Evolutionary conservation across 768 basidiomycete species (phyloP), one percentile per base, ranked within the genome.

Genomic region (Russula abietina): DNA sequence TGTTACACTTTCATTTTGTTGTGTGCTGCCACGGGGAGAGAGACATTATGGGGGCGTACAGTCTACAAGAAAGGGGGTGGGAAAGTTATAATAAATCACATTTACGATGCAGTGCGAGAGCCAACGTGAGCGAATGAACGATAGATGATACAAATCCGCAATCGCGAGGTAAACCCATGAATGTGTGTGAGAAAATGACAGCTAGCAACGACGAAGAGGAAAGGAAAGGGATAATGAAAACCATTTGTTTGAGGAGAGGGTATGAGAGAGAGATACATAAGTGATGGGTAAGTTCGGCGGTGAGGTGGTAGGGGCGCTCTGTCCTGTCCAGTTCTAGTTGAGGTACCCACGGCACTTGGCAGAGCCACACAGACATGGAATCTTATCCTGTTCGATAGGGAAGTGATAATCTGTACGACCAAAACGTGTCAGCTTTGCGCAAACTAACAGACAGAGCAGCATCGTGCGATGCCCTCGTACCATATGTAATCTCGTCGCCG

Each of bases 301-400:
- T 57, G 17, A 39, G 43, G 19, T 60, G 28, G 39, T 16, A 50
- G 24, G 46, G 7, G 45, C 12, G 51, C 46, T 46, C 58, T 60
- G 64, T 62, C 62, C 58, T 60, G 64, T 62, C 62, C 53, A 38
- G 65, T 39, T 82, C 84, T 89, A 98, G 78, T 97, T 97, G 79
- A 97, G 89, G 79, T 84, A 96, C 65, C 94, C 93, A 71, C 95
- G 89, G 77, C 95, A 98, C 76, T 89, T 90, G 67, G 81, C 79
- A 70, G 93, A 89, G 69, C 95, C 88, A 71, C 93, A 96, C 30
- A 94, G 79, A 79, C 93, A 94, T 60, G 89, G 89, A 70, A 95
- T 94, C 79, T 96, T 95, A 78, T 95, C 93, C 75, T 97, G 92
- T 77, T 99, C 97, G 72, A 97, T 89, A 49, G 97, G 96, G 79